phyloP scores from a whole-genome alignment of 352 stramenopile genomes.

The Phytopythium ostracodes region DNA sequence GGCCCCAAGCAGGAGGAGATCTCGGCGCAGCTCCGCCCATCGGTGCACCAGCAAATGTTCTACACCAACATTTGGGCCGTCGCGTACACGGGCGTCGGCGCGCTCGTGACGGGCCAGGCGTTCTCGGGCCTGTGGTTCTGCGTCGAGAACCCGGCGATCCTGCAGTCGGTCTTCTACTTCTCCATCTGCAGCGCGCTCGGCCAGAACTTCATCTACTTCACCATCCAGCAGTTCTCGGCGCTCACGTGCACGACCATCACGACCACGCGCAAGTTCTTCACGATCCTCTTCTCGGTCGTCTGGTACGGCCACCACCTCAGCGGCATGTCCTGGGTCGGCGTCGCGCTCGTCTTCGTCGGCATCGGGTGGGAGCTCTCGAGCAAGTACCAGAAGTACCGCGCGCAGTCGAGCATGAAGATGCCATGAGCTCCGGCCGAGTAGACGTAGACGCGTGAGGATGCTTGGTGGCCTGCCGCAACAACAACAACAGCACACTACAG shows the following conservation, averaged over 20 bases:
- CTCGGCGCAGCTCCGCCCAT: conserved; percentile 60
- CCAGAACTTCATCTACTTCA: conserved; percentile 99
- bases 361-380: conserved; percentile 80
- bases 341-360: conserved; percentile 90
- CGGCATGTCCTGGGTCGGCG: conserved; percentile 88
- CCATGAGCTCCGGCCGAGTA: background rate
- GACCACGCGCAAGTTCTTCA: conserved; percentile 99
- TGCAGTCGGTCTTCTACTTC: conserved; percentile 91
- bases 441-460: background rate
- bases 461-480: background rate
- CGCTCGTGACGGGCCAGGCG: conserved; percentile 71
- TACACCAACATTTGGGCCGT: conserved; percentile 89
- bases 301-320: conserved; percentile 94
- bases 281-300: conserved; percentile 97
- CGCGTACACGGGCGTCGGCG: conserved; percentile 75
- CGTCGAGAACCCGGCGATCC: conserved; percentile 77
- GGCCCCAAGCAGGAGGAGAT: conserved; percentile 95
- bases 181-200: conserved; percentile 94
- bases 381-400: conserved; percentile 86
- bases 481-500: background rate
- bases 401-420: conserved; percentile 39
- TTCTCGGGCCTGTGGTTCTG: conserved; percentile 74
- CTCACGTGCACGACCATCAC: conserved; percentile 99
- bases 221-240: conserved; percentile 96
- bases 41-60: conserved; percentile 89